These are phyloP conservation scores for Withania somnifera DNA, from an alignment of 305 asterid genomes.

Conservation along the genomic window DNA sequence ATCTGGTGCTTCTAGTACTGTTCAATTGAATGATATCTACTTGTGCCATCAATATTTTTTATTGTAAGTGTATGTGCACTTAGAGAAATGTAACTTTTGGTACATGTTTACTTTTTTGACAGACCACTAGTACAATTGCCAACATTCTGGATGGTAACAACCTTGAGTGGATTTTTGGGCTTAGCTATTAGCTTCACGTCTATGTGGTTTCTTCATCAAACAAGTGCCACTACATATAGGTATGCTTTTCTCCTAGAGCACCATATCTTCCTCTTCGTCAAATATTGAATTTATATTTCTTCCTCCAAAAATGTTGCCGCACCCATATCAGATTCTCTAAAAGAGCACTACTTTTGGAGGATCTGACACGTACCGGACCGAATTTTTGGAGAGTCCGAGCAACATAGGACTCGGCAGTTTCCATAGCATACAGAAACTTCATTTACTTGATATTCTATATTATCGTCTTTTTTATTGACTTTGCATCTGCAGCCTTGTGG, in stretches of 20 bases:
- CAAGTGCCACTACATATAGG: conserved; percentile 93
- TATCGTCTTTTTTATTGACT: neutral
- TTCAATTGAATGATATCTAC: too few relatives aligned
- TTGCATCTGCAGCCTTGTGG: conserved; percentile 60
- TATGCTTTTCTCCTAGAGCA: neutral
- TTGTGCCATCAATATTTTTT: too few relatives aligned
- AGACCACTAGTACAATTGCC: too few relatives aligned
- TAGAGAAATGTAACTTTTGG: neutral
- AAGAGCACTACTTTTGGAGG: neutral
- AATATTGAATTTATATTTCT: too few relatives aligned
- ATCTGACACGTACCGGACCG: neutral
- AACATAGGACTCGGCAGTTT: neutral
- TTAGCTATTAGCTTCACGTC: conserved; percentile 88
- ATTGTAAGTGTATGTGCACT: too few relatives aligned
- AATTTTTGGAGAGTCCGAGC: neutral
- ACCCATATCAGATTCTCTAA: neutral
- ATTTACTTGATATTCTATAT: neutral
- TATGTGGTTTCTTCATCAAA: conserved; percentile 98
- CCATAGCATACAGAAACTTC: neutral
- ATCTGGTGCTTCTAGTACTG: too few relatives aligned
- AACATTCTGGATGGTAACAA: conserved; percentile 60
- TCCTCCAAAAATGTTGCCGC: neutral
- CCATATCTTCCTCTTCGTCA: neutral
- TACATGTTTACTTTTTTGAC: conserved; percentile 14
- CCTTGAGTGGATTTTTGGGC: conserved; percentile 81